These are phyloP conservation scores for Aspergillus sp. DNA, from an alignment of 2,329 filamentous ascomycete species.

Conservation along the genomic window DNA sequence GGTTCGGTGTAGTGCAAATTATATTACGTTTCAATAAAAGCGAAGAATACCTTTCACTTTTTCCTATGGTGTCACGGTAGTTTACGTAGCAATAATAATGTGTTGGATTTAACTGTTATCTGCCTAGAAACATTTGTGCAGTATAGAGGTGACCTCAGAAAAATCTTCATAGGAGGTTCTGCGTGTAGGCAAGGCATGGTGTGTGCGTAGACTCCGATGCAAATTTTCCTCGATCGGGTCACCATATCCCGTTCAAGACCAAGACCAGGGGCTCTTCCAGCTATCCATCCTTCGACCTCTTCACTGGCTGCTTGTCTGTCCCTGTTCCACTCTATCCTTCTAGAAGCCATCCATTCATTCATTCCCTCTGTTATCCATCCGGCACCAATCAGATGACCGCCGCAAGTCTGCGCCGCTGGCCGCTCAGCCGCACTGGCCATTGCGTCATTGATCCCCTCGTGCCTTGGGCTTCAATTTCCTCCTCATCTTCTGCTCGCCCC, in stretches of 20 bases:
- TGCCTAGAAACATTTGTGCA: neutral
- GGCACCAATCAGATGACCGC: slow-evolving; percentile 4
- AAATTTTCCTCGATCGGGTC: neutral
- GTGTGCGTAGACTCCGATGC: neutral
- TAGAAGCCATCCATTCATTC: neutral
- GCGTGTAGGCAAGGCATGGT: neutral
- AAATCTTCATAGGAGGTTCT: no score
- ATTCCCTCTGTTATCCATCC: neutral
- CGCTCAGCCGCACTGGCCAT: slow-evolving; percentile 20
- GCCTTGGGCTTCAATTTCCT: slow-evolving; percentile 16
- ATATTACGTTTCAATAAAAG: slow-evolving; percentile 45
- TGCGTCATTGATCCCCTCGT: slow-evolving; percentile 29
- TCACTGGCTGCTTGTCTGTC: neutral
- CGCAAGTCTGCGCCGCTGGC: slow-evolving; percentile 16
- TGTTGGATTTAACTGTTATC: neutral
- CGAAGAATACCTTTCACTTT: slow-evolving; percentile 39
- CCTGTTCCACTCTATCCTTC: neutral
- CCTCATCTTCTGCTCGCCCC: neutral
- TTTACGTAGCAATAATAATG: no score
- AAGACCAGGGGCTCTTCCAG: neutral
- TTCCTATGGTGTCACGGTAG: neutral
- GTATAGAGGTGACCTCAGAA: no score
- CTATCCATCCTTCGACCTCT: neutral
- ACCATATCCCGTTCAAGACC: no score
- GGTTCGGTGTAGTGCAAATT: slow-evolving; percentile 41